A percentile compares a stretch with the other conserved stretches of the same genome.
Conservation (phyloP, 2,329 filamentous ascomycete genomes). For the Tricladium varicosporioides region DNA sequence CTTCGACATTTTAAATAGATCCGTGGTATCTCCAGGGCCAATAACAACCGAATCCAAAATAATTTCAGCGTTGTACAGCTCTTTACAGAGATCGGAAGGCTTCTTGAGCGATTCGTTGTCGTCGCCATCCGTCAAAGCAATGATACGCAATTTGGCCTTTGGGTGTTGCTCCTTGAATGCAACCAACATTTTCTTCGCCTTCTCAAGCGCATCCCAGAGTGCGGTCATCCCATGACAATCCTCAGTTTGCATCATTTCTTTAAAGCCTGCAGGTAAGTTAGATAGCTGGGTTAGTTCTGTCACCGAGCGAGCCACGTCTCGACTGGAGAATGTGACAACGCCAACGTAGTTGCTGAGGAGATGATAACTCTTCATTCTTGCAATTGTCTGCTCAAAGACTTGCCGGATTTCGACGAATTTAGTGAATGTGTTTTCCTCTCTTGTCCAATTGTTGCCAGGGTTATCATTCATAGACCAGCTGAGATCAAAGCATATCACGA, state of each 20-base stretch:
- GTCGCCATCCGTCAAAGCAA: neutral
- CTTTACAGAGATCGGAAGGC: neutral
- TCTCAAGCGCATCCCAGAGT: neutral
- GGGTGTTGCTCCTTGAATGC: neutral
- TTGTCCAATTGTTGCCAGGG: constrained; percentile 7
- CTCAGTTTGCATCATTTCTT: neutral
- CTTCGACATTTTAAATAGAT: constrained; percentile 7
- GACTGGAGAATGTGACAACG: constrained; percentile 6
- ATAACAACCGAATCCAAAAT: neutral
- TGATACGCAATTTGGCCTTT: neutral
- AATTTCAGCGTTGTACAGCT: neutral
- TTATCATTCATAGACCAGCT: constrained; percentile 6
- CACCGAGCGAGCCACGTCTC: neutral
- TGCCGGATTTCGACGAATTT: constrained; percentile 11
- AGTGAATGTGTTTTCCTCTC: neutral
- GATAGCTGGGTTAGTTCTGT: constrained; percentile 1
- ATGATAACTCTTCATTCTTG: constrained; percentile 5
- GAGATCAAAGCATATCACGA: constrained; percentile 17
- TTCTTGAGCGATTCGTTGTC: neutral
- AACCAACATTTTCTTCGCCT: neutral
- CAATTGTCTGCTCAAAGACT: constrained; percentile 13
- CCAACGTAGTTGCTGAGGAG: constrained; percentile 6
- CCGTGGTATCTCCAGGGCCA: neutral
- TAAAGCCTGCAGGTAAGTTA: constrained; percentile 4
- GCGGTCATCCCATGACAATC: neutral